A percentile compares a stretch with the other conserved stretches of the same genome.
These are phyloP conservation scores for Chlamydomonas schloesseri DNA, from an alignment of 139 green algal species.

Conservation along the genomic window DNA sequence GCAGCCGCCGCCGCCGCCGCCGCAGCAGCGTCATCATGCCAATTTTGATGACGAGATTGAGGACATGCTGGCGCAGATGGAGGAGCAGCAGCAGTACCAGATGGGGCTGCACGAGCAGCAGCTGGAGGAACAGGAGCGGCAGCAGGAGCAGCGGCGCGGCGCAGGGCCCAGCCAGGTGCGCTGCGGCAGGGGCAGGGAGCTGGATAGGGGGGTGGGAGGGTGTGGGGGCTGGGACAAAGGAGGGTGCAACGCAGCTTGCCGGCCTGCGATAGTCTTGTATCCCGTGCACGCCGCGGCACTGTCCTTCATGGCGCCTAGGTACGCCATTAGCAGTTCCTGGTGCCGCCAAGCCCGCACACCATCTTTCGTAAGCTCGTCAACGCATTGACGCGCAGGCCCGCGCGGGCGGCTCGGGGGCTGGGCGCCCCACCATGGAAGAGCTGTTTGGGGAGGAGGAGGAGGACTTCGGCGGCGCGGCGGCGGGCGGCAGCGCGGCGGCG, in stretches of 20 bases:
- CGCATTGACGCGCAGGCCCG: neutral
- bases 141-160: neutral
- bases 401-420: no score
- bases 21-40: neutral
- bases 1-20: neutral
- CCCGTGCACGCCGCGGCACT: no score
- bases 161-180: constrained; percentile 1
- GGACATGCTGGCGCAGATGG: neutral
- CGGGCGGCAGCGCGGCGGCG: neutral
- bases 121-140: neutral
- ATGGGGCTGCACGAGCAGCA: neutral
- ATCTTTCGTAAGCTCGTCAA: no score
- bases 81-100: constrained; percentile 3
- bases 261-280: no score
- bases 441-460: constrained; percentile 26
- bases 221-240: no score
- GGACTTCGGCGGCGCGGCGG: no score
- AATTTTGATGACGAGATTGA: neutral
- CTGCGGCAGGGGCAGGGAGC: no score
- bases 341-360: no score
- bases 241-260: no score
- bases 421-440: constrained; percentile 12
- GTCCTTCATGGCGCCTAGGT: no score
- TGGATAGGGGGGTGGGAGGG: no score
- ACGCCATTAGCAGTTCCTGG: no score